Evolutionary conservation across 768 basidiomycete genomes (phyloP).

Genomic region (Russula compacta): DNA sequence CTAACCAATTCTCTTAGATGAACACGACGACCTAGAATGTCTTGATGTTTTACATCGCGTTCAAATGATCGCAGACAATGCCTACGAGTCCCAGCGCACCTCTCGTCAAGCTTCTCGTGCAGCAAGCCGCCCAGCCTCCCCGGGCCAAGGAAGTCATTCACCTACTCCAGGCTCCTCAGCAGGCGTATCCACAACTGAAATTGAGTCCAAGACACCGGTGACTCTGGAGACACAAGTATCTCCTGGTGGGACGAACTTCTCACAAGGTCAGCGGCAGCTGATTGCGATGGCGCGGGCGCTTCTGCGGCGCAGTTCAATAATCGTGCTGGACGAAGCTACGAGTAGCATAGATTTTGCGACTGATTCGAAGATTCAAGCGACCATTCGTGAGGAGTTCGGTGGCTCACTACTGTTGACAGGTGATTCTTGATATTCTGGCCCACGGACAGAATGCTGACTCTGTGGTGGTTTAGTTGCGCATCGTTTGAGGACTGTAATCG

Average conservation of each 20-base stretch:
- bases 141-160: constrained; percentile 28
- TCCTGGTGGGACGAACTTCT: constrained; percentile 84
- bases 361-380: constrained; percentile 82
- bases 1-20: constrained; percentile 32
- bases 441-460: not conserved
- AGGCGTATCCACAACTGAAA: constrained; percentile 35
- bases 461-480: constrained; percentile 48
- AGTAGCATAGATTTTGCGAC: constrained; percentile 83
- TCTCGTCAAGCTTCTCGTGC: constrained; percentile 42
- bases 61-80: constrained; percentile 54
- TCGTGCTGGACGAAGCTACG: constrained; percentile 77
- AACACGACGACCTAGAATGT: constrained; percentile 73
- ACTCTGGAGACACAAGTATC: constrained; percentile 74
- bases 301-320: constrained; percentile 59
- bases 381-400: constrained; percentile 80
- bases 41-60: constrained; percentile 75
- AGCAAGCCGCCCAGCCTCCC: constrained; percentile 38
- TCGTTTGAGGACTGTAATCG: constrained; percentile 67
- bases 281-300: constrained; percentile 82
- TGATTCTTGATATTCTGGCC: constrained; percentile 30
- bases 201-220: constrained; percentile 47
- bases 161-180: constrained; percentile 36
- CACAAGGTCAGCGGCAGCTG: constrained; percentile 83
- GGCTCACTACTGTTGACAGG: constrained; percentile 66
- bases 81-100: constrained; percentile 38